Percentiles rank a stretch among this genome's conserved stretches.
Evolutionary conservation across 2,329 filamentous ascomycete species (phyloP).

Genomic region (Elsinoe necatrix): DNA sequence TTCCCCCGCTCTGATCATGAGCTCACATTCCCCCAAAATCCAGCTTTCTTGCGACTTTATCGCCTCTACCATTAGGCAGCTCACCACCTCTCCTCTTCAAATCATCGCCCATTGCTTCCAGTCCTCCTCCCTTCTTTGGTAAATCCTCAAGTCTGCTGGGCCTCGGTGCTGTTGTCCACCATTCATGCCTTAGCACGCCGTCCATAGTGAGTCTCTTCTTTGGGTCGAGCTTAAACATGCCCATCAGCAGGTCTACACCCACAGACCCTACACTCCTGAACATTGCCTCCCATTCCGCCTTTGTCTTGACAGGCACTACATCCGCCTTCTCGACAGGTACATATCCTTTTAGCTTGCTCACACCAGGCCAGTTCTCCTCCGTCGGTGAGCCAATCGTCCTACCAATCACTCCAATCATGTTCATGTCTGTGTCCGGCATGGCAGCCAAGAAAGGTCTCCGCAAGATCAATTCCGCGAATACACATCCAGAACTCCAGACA

Average conservation of each 20-base stretch:
- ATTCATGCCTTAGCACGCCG: conserved; percentile 70
- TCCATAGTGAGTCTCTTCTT: conserved; percentile 69
- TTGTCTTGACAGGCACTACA: conserved; percentile 50
- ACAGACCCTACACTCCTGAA: conserved; percentile 74
- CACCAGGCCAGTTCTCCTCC: conserved; percentile 92
- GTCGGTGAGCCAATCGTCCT: conserved; percentile 81
- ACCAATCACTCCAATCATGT: conserved; percentile 77
- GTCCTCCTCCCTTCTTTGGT: conserved; percentile 64
- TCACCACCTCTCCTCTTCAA: conserved; percentile 68
- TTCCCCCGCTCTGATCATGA: too few relatives aligned
- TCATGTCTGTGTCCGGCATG: conserved; percentile 73
- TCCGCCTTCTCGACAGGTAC: conserved; percentile 56
- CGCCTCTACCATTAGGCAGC: conserved; percentile 55
- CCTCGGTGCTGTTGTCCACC: conserved; percentile 76
- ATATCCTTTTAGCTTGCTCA: conserved; percentile 71
- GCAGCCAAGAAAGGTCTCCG: conserved; percentile 64
- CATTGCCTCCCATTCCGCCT: conserved; percentile 63
- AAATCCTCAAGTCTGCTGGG: conserved; percentile 76
- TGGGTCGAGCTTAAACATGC: conserved; percentile 80
- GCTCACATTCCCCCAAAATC: conserved; percentile 56
- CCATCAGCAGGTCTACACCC: conserved; percentile 81
- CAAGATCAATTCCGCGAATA: conserved; percentile 84
- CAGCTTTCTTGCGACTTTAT: conserved; percentile 73
- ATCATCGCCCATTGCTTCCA: conserved; percentile 72
- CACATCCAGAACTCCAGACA: conserved; percentile 85